phyloP scores from a whole-genome alignment of 2,329 filamentous ascomycete species.

The Hymenoscyphus repandus region DNA sequence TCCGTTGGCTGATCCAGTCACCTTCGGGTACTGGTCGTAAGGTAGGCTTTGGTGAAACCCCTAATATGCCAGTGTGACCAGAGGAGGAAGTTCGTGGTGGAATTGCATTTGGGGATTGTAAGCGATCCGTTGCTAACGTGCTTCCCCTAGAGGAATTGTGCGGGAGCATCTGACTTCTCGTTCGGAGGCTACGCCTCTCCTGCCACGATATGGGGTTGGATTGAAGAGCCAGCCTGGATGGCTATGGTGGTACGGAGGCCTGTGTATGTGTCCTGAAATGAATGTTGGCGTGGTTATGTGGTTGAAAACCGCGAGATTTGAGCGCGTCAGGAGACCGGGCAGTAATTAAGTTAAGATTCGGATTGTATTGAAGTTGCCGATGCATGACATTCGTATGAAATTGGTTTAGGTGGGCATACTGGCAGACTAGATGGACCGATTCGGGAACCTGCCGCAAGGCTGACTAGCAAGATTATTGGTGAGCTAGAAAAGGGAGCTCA shows the following conservation, averaged over 20 bases:
- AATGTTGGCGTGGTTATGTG: not conserved
- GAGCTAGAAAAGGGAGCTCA: too few species aligned
- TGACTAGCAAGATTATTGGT: too few species aligned
- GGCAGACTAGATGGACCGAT: too few species aligned
- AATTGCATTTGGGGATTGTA: slow-evolving; percentile 56
- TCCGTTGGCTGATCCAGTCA: slow-evolving; percentile 50
- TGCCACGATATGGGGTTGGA: slow-evolving; percentile 5
- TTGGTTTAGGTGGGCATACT: too few species aligned
- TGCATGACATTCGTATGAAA: too few species aligned
- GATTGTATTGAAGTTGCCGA: too few species aligned
- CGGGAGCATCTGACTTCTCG: slow-evolving; percentile 9
- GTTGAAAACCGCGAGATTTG: too few species aligned
- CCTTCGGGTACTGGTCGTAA: slow-evolving; percentile 54
- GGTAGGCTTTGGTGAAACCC: slow-evolving; percentile 30
- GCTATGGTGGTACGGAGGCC: not conserved
- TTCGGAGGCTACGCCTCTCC: slow-evolving; percentile 3
- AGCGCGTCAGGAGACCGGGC: too few species aligned
- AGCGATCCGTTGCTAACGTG: slow-evolving; percentile 21
- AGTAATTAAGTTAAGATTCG: too few species aligned
- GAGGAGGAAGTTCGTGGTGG: slow-evolving; percentile 70
- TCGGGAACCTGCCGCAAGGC: too few species aligned
- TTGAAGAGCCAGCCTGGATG: slow-evolving; percentile 10
- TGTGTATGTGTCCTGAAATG: not conserved
- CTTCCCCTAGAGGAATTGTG: slow-evolving; percentile 11
- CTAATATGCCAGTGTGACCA: slow-evolving; percentile 36